These are phyloP conservation scores for Lachnum nothofagi DNA, from an alignment of 2,329 filamentous ascomycete species.

Conservation along the genomic window DNA sequence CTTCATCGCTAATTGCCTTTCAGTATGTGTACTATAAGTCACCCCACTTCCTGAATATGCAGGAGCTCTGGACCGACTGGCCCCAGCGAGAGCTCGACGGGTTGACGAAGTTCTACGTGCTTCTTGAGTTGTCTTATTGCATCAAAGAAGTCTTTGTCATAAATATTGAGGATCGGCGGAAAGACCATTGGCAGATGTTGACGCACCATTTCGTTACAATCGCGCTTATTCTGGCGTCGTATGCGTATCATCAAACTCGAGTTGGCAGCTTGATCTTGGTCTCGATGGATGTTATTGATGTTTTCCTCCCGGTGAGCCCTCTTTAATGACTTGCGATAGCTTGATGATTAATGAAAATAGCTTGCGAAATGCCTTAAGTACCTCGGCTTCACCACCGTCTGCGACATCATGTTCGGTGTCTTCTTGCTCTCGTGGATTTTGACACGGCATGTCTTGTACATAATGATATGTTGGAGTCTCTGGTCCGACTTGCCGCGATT, in stretches of 20 bases:
- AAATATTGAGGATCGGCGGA: conserved; percentile 84
- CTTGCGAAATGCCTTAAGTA: conserved; percentile 89
- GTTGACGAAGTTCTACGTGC: conserved; percentile 77
- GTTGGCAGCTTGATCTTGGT: conserved; percentile 82
- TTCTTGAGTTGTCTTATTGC: conserved; percentile 87
- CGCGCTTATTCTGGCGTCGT: conserved; percentile 69
- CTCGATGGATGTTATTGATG: conserved; percentile 63
- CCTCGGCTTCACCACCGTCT: conserved; percentile 64
- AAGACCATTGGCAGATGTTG: conserved; percentile 93
- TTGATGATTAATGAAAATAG: conserved; percentile 38
- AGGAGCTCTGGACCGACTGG: conserved; percentile 75
- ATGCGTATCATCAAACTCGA: conserved; percentile 76
- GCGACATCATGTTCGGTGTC: conserved; percentile 74
- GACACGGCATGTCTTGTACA: conserved; percentile 73
- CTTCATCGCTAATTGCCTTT: not conserved
- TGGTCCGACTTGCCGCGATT: conserved; percentile 58
- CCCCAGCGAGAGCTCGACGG: conserved; percentile 68
- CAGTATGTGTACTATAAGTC: conserved; percentile 49
- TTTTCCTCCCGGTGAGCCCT: not conserved
- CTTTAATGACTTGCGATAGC: not conserved
- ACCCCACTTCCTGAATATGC: conserved; percentile 68
- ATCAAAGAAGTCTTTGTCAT: conserved; percentile 87
- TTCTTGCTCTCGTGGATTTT: conserved; percentile 81
- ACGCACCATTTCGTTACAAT: conserved; percentile 86
- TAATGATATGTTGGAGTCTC: conserved; percentile 73